Percentiles rank a stretch among this genome's conserved stretches.
Conservation (phyloP, 768 basidiomycete genomes). For the Pulveroboletus sp. region DNA sequence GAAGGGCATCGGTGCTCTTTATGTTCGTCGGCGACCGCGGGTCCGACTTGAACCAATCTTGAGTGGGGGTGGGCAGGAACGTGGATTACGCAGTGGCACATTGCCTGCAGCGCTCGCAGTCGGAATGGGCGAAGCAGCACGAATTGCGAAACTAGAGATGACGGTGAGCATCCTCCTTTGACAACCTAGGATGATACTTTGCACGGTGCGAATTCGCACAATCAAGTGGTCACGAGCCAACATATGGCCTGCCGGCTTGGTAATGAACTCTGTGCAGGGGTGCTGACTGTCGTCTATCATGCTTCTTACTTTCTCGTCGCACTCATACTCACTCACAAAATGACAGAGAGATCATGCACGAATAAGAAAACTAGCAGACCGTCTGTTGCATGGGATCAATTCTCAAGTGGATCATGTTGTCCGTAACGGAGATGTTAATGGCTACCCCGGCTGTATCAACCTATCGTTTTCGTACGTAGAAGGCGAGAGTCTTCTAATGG, state of each 20-base stretch:
- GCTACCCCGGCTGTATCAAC: conserved; percentile 96
- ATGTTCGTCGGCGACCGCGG: conserved; percentile 87
- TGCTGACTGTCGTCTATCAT: conserved; percentile 55
- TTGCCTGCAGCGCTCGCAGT: conserved; percentile 84
- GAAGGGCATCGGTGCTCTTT: conserved; percentile 92
- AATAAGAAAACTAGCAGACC: conserved; percentile 69
- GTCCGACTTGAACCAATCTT: conserved; percentile 94
- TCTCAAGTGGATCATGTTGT: conserved; percentile 85
- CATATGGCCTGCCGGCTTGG: conserved; percentile 44
- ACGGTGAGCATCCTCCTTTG: conserved; percentile 52
- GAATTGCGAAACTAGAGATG: conserved; percentile 92
- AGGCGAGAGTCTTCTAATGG: conserved; percentile 96
- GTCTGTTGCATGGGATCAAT: conserved; percentile 78
- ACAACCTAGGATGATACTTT: conserved; percentile 43
- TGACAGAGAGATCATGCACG: conserved; percentile 74
- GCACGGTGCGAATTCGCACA: conserved; percentile 38
- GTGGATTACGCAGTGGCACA: conserved; percentile 93
- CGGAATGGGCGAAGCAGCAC: conserved; percentile 91
- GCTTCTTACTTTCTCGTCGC: not conserved
- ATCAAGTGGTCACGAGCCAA: conserved; percentile 39
- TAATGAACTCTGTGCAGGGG: conserved; percentile 89
- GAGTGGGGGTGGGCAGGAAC: conserved; percentile 95
- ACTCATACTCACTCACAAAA: conserved; percentile 1
- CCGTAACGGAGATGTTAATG: conserved; percentile 87
- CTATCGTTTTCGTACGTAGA: conserved; percentile 95